Evolutionary conservation across 2,329 filamentous ascomycete genomes (phyloP).

Genomic region (Cladosporium austrohemisphaericum): DNA sequence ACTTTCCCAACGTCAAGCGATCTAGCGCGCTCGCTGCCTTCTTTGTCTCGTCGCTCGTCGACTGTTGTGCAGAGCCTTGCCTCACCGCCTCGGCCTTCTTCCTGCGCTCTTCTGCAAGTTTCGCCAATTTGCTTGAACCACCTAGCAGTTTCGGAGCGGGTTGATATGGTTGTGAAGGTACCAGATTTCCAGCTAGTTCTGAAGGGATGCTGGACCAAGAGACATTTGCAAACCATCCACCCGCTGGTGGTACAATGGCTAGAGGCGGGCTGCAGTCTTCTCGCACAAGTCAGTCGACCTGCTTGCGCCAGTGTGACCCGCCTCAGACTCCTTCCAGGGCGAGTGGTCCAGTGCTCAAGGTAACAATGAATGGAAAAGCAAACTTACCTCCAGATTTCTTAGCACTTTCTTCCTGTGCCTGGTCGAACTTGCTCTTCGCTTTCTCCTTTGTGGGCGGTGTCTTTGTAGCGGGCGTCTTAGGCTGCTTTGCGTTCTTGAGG

Average conservation of each 20-base stretch:
- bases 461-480: constrained; percentile 27
- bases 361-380: constrained; percentile 4
- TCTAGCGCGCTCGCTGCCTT: constrained; percentile 51
- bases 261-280: constrained; percentile 15
- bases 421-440: constrained; percentile 42
- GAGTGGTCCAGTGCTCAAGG: constrained; percentile 3
- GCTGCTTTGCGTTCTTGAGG: constrained; percentile 51
- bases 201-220: constrained; percentile 76
- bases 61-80: neutral
- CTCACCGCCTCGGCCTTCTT: constrained; percentile 63
- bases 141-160: constrained; percentile 70
- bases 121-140: constrained; percentile 85
- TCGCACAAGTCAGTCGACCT: constrained; percentile 17
- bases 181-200: constrained; percentile 59
- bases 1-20: constrained; percentile 13
- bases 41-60: constrained; percentile 60
- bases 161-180: constrained; percentile 55
- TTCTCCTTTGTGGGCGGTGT: constrained; percentile 38
- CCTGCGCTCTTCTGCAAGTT: constrained; percentile 78
- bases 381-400: constrained; percentile 45
- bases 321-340: constrained; percentile 5
- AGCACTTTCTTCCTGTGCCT: constrained; percentile 42
- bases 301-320: constrained; percentile 11
- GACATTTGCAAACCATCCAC: constrained; percentile 73
- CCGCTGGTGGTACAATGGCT: constrained; percentile 28